Conservation (phyloP, 1,284 basidiomycete species). For the Papiliotrema terrestris region DNA sequence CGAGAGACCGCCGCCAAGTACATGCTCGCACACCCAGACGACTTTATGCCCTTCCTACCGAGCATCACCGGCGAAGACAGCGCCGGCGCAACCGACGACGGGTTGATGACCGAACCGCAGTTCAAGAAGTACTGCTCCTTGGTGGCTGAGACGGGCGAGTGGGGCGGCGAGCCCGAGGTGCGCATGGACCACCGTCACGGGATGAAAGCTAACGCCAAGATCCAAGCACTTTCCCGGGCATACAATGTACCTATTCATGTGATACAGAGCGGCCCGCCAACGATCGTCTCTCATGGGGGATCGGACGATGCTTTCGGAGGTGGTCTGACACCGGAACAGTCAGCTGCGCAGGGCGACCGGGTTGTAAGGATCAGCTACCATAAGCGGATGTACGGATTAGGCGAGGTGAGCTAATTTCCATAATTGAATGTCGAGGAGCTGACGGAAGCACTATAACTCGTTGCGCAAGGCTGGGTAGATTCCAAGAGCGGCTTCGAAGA, state of each 20-base stretch:
- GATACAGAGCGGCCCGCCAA: conserved; percentile 75
- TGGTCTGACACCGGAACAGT: conserved; percentile 43
- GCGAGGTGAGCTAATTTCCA: conserved; percentile 66
- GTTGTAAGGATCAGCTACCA: conserved; percentile 82
- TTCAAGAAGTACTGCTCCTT: conserved; percentile 75
- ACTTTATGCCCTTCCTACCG: conserved; percentile 92
- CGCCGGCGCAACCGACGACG: conserved; percentile 61
- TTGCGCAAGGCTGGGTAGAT: conserved; percentile 5
- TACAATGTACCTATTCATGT: conserved; percentile 87
- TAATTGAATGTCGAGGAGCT: background rate
- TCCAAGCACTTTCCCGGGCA: conserved; percentile 80
- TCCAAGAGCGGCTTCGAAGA: background rate
- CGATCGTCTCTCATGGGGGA: conserved; percentile 72
- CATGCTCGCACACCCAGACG: conserved; percentile 77
- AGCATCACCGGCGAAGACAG: conserved; percentile 71
- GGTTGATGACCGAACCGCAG: conserved; percentile 66
- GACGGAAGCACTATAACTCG: conserved; percentile 17
- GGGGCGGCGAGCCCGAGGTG: conserved; percentile 95
- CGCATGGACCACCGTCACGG: conserved; percentile 19
- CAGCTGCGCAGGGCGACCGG: conserved; percentile 49
- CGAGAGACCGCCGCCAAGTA: conserved; percentile 74
- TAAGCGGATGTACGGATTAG: conserved; percentile 83
- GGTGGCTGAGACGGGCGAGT: conserved; percentile 78
- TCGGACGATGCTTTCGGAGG: conserved; percentile 39
- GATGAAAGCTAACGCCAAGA: conserved; percentile 45